Evolutionary conservation across 495 filamentous ascomycete genomes (phyloP).

Genomic region (Melanomma pulvis-pyrius): DNA sequence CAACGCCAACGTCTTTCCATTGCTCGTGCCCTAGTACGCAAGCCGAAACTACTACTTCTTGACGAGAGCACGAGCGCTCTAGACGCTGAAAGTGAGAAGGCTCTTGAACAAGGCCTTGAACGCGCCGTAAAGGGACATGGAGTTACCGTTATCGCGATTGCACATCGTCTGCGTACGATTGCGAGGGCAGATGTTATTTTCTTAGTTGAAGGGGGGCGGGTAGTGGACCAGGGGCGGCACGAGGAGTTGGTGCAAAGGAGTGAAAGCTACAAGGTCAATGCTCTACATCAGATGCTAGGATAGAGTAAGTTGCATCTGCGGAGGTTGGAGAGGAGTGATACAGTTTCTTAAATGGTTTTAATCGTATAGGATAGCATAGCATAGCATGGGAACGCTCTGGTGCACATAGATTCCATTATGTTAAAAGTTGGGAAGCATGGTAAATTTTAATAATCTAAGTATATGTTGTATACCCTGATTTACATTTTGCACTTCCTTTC

Average conservation of each 20-base stretch:
- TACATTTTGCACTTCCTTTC: no score
- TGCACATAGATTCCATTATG: no score
- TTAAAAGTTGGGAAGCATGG: no score
- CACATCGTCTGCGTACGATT: slow-evolving; percentile 30
- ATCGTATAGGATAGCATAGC: neutral
- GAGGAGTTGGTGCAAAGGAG: slow-evolving; percentile 26
- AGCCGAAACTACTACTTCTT: slow-evolving; percentile 33
- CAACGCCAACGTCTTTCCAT: slow-evolving; percentile 35
- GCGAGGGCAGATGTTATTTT: slow-evolving; percentile 28
- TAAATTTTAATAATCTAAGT: no score
- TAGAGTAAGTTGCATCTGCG: neutral
- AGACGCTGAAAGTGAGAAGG: slow-evolving; percentile 31
- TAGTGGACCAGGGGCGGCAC: slow-evolving; percentile 26
- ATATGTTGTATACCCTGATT: no score
- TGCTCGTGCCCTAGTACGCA: slow-evolving; percentile 31
- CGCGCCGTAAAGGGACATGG: slow-evolving; percentile 21
- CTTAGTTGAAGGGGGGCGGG: slow-evolving; percentile 28
- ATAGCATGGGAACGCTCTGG: neutral
- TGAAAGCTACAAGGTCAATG: slow-evolving; percentile 38
- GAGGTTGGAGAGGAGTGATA: neutral
- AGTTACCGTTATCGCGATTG: slow-evolving; percentile 34
- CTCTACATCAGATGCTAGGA: slow-evolving; percentile 31
- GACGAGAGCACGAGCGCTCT: slow-evolving; percentile 39
- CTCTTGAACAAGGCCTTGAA: slow-evolving; percentile 20
- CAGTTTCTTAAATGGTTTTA: neutral